phyloP scores from a whole-genome alignment of 2,329 filamentous ascomycete species.

The Aspergillus melleus region DNA sequence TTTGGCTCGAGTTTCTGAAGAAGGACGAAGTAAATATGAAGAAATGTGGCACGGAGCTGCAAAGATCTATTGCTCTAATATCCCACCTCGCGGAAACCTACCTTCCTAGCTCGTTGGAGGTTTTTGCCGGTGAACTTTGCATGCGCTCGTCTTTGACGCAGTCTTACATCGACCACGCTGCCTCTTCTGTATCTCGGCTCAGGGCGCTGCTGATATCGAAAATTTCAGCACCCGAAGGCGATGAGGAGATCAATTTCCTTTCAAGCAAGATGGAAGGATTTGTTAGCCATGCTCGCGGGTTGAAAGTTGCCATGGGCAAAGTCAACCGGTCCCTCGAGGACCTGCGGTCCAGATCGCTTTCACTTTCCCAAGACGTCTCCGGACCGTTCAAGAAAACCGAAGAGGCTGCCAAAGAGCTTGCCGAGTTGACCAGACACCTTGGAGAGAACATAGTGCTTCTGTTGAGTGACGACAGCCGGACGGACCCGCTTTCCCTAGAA shows the following conservation, averaged over 20 bases:
- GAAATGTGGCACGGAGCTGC: conserved; percentile 76
- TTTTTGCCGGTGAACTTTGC: conserved; percentile 75
- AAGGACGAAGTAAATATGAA: conserved; percentile 83
- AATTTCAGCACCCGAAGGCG: conserved; percentile 59
- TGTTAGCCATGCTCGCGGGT: conserved; percentile 73
- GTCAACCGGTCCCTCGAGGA: conserved; percentile 75
- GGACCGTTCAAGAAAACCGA: conserved; percentile 72
- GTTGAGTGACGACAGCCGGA: conserved; percentile 70
- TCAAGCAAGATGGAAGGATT: conserved; percentile 69
- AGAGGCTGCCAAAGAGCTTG: conserved; percentile 62
- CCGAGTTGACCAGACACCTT: conserved; percentile 64
- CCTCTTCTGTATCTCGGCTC: conserved; percentile 64
- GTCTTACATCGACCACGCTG: conserved; percentile 76
- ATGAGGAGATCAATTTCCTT: conserved; percentile 69
- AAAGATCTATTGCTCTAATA: conserved; percentile 81
- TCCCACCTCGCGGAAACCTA: conserved; percentile 82
- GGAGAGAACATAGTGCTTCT: conserved; percentile 66
- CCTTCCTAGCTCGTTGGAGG: conserved; percentile 67
- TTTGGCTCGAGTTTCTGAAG: conserved; percentile 81
- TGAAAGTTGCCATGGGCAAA: conserved; percentile 81
- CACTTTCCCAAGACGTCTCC: conserved; percentile 66
- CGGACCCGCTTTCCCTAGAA: conserved; percentile 63
- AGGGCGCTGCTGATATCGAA: conserved; percentile 68
- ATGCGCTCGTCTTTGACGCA: conserved; percentile 77
- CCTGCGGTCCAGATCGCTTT: conserved; percentile 71